These are phyloP conservation scores for Kickxella alabastrina DNA, from an alignment of 192 early-diverging fungal genomes.

Conservation along the genomic window DNA sequence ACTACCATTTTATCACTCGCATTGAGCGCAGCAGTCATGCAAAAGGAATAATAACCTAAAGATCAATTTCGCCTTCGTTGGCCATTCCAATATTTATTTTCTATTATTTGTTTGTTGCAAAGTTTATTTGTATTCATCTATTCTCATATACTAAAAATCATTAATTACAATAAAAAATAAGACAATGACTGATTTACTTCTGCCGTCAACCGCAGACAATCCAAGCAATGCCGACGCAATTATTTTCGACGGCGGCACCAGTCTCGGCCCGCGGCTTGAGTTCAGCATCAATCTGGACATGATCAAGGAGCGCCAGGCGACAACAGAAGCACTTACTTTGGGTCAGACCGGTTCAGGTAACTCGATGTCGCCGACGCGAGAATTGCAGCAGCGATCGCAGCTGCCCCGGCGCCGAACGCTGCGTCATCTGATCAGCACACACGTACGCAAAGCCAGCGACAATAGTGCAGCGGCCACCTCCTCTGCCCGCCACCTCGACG, in stretches of 20 bases:
- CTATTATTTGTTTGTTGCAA: no score
- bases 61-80: no score
- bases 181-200: neutral
- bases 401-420: constrained; percentile 1
- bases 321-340: neutral
- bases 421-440: constrained; percentile 4
- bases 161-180: no score
- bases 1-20: no score
- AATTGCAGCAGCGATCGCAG: neutral
- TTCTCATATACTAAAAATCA: no score
- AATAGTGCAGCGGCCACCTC: neutral
- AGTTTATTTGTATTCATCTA: no score
- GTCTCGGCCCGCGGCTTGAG: constrained; percentile 10
- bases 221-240: neutral
- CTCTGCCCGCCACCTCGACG: no score
- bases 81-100: no score
- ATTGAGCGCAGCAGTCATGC: no score
- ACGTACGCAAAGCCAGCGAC: neutral
- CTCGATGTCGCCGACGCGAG: no score
- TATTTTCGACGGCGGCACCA: constrained; percentile 4
- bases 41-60: no score
- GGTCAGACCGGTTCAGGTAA: no score
- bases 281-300: constrained; percentile 21
- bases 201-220: neutral
- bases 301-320: constrained; percentile 7